Conservation (phyloP, 805 yeast genomes). For the Wickerhamomyces xylosicus region DNA sequence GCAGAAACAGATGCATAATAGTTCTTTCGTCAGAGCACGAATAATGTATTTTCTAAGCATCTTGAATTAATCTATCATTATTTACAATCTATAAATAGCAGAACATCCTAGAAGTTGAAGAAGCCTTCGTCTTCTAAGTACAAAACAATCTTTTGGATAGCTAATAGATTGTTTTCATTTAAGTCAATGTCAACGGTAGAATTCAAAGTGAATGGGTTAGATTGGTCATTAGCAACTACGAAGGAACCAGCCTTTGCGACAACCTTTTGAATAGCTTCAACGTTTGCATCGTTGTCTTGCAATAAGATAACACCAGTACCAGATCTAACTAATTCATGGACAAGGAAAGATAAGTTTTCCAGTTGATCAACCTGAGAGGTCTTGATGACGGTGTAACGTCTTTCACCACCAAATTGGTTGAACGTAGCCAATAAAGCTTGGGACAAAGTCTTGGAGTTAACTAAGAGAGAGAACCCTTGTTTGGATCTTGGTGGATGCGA, state of each 20-base stretch:
- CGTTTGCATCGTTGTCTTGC: conserved; percentile 7
- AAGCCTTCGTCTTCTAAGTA: conserved; percentile 78
- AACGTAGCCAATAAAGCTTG: conserved; percentile 83
- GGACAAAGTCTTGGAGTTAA: conserved; percentile 56
- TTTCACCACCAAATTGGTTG: conserved; percentile 69
- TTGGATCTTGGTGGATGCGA: conserved; percentile 84
- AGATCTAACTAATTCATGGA: conserved; percentile 73
- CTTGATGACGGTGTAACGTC: conserved; percentile 47
- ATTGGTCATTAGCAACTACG: conserved; percentile 34
- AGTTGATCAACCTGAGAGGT: conserved; percentile 18
- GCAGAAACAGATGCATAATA: too few species aligned
- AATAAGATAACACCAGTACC: conserved; percentile 85
- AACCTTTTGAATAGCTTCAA: conserved; percentile 13
- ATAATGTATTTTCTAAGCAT: too few species aligned
- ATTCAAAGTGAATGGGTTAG: conserved; percentile 27
- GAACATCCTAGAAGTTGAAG: conserved; percentile 35
- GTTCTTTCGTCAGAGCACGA: too few species aligned
- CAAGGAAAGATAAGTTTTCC: conserved; percentile 39
- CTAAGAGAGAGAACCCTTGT: conserved; percentile 79
- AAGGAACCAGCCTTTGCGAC: conserved; percentile 37
- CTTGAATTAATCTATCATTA: too few species aligned
- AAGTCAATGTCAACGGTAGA: conserved; percentile 52
- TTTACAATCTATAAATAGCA: neutral
- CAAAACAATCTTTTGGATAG: conserved; percentile 63
- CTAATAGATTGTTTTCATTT: conserved; percentile 49